phyloP scores from a whole-genome alignment of 305 asterid genomes.

The Plantago lanceolata region DNA sequence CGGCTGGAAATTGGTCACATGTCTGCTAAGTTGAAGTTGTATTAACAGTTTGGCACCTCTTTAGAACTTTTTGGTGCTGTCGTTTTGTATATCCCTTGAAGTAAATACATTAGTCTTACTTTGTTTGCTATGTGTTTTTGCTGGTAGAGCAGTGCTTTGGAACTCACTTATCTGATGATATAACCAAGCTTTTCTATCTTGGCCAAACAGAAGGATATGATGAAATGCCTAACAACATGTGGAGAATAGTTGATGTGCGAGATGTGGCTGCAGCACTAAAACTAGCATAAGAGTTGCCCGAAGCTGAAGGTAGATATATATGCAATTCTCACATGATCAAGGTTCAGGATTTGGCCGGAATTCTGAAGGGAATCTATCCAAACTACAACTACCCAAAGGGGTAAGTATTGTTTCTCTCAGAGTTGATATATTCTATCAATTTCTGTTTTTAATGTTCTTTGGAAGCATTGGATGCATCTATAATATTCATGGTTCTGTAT shows the following conservation, averaged over 20 bases:
- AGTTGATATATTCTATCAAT: background rate
- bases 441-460: background rate
- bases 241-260: constrained; percentile 54
- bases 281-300: constrained; percentile 49
- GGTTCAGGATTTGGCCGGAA: constrained; percentile 39
- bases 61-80: background rate
- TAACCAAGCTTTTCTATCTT: background rate
- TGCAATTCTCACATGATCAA: constrained; percentile 40
- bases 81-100: background rate
- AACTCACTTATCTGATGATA: background rate
- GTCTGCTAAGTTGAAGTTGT: background rate
- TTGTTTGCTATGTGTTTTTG: background rate
- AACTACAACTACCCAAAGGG: constrained; percentile 59
- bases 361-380: constrained; percentile 45
- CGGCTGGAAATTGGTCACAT: background rate
- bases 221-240: constrained; percentile 34
- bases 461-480: background rate
- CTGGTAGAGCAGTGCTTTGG: background rate
- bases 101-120: background rate
- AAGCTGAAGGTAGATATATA: constrained; percentile 68
- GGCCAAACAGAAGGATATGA: constrained; percentile 48
- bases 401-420: constrained; percentile 29
- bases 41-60: background rate
- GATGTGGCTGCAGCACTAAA: constrained; percentile 62
- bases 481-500: background rate